Conservation (phyloP, 805 yeast species). For the Wickerhamomyces mucosus region DNA sequence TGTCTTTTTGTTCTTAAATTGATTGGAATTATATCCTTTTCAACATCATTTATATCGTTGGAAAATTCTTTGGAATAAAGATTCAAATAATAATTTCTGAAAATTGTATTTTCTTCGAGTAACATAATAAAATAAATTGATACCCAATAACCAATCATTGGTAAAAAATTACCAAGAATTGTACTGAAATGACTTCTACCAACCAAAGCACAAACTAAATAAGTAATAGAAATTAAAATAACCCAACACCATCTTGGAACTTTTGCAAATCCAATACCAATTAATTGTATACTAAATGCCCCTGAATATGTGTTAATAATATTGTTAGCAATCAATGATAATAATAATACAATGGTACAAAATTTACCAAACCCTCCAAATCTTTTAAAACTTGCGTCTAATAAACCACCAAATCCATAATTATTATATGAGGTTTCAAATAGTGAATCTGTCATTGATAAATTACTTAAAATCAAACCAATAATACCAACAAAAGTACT, state of each 20-base stretch:
- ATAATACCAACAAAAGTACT: constrained; percentile 67
- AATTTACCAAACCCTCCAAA: constrained; percentile 79
- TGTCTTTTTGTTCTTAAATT: constrained; percentile 22
- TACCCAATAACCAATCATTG: constrained; percentile 90
- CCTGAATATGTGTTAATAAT: constrained; percentile 75
- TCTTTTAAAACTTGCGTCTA: constrained; percentile 51
- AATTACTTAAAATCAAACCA: constrained; percentile 63
- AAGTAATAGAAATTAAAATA: constrained; percentile 49
- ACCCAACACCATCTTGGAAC: constrained; percentile 78
- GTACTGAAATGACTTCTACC: constrained; percentile 67
- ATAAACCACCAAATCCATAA: constrained; percentile 69
- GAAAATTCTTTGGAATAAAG: constrained; percentile 36
- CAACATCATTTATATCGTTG: constrained; percentile 8
- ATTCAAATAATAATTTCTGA: constrained; percentile 41
- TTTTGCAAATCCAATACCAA: constrained; percentile 42
- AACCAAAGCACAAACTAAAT: constrained; percentile 61
- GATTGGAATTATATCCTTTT: constrained; percentile 2
- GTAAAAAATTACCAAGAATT: constrained; percentile 72
- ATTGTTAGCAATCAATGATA: constrained; percentile 75
- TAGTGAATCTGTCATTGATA: constrained; percentile 45
- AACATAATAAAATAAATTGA: constrained; percentile 68
- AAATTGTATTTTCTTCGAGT: constrained; percentile 62
- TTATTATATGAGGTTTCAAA: constrained; percentile 49
- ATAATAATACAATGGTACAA: constrained; percentile 54
- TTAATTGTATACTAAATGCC: constrained; percentile 67